Percentiles rank a stretch among this genome's conserved stretches.
These are phyloP conservation scores for Neurospora sp. DNA, from an alignment of 495 filamentous ascomycete genomes.

Conservation along the genomic window DNA sequence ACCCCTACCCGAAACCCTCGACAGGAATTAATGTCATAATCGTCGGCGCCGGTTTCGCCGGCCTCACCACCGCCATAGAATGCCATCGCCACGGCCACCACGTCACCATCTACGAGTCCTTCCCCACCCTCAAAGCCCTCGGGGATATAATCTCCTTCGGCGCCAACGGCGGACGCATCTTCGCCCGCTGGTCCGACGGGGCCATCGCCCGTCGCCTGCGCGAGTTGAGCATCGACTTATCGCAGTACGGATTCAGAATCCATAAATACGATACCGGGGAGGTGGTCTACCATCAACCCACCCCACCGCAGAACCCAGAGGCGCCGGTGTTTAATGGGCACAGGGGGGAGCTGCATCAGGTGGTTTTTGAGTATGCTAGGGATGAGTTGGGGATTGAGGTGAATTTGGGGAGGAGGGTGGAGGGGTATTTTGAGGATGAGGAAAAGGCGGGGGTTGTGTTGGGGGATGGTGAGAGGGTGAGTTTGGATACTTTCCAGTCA, in stretches of 20 bases:
- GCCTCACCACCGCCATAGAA: conserved; percentile 51
- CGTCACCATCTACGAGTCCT: conserved; percentile 49
- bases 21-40: conserved; percentile 48
- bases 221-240: no score
- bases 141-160: conserved; percentile 59
- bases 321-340: conserved; percentile 52
- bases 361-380: conserved; percentile 48
- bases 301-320: conserved; percentile 32
- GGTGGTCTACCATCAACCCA: conserved; percentile 45
- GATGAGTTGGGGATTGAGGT: conserved; percentile 47
- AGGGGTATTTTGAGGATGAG: conserved; percentile 48
- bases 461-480: conserved; percentile 37
- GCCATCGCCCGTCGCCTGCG: conserved; percentile 22
- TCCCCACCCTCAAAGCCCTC: conserved; percentile 45
- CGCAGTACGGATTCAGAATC: conserved; percentile 45
- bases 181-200: conserved; percentile 40
- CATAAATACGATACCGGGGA: conserved; percentile 53
- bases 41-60: conserved; percentile 50
- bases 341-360: conserved; percentile 47
- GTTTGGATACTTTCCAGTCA: not conserved
- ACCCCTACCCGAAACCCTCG: not conserved
- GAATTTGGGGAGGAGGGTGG: conserved; percentile 40
- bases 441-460: conserved; percentile 43
- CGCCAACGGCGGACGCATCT: conserved; percentile 49
- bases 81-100: conserved; percentile 51